Evolutionary conservation across 371 early-diverging fungal genomes (phyloP), one percentile per base, ranked within the genome.

Genomic region (Globomyces sp.): DNA sequence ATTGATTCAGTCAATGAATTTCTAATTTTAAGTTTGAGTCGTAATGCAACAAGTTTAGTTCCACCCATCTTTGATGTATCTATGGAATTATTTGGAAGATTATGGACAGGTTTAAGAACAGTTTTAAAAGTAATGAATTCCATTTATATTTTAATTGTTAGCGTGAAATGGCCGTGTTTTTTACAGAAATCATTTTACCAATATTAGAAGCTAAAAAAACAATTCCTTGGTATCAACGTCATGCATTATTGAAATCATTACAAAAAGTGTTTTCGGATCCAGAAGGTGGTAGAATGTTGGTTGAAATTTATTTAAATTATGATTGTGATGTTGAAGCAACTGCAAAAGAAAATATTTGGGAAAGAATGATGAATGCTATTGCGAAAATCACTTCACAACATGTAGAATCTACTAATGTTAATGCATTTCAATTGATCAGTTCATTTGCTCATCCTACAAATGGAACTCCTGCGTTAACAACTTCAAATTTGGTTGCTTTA

Each of bases 231-330:
- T 75, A 76, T 58, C 81, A 78, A 46, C 66, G 82, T 11, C 67
- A 64, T 10, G 72, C 75, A 2, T 62, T 78, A 3, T 55, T 80
- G n/a, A 68, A 72, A 57, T 62, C 70, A 0, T 69, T 82, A 4
- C 10, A 62, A 6, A 59, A 72, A 44, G 79, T 90, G 42, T 84
- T 94, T 64, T 75, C 83, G 40, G 90, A 92, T 68, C 93, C 96
- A n/a, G 78, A 77, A 41, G 78, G 83, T 34, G 79, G 81, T 2
- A 71, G 75, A 11, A 64, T 92, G 0, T 77, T 96, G 5, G 95
- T 98, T 2, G 99, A 98, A 71, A 83, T 98, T 41, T 98, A 95
- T 65, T 81, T 98, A 46, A 96, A 96, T 77, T 96, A 96, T 73
- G 99, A 98, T 76, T 98, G 99, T 73, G 92, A 90, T 64, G 78